phyloP scores from a whole-genome alignment of 1,284 basidiomycete genomes.

The Thelephora terrestris region DNA sequence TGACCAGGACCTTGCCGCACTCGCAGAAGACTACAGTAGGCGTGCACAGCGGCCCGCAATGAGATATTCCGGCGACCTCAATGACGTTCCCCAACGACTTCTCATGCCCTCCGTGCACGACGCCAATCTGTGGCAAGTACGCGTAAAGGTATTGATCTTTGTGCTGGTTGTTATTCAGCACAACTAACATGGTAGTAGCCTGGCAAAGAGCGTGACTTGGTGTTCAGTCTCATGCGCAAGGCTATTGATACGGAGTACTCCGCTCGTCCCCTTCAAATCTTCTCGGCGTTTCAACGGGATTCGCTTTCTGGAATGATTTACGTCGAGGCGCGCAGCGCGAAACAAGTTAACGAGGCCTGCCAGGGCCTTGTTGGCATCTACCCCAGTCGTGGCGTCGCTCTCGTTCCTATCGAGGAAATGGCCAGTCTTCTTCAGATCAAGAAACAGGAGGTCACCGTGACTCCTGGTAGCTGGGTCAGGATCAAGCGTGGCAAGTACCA shows the following conservation, averaged over 20 bases:
- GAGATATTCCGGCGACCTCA: constrained; percentile 83
- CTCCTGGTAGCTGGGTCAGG: constrained; percentile 90
- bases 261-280: constrained; percentile 71
- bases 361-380: constrained; percentile 91
- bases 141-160: constrained; percentile 62
- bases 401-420: constrained; percentile 99
- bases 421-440: constrained; percentile 93
- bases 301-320: constrained; percentile 94
- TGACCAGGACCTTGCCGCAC: constrained; percentile 78
- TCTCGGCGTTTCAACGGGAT: constrained; percentile 93
- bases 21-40: constrained; percentile 78
- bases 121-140: constrained; percentile 91
- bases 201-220: constrained; percentile 87
- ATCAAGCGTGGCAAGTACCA: constrained; percentile 91
- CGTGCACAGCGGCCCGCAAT: constrained; percentile 66
- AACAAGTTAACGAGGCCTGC: constrained; percentile 80
- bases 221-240: constrained; percentile 93
- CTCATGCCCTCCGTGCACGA: constrained; percentile 97
- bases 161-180: neutral
- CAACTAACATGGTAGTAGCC: constrained; percentile 35
- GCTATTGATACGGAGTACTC: constrained; percentile 73
- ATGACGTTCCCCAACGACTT: constrained; percentile 89
- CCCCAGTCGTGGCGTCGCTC: constrained; percentile 65
- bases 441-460: constrained; percentile 83
- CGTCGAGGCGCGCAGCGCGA: constrained; percentile 84